These are phyloP conservation scores for Erodium texanum DNA, from an alignment of 441 rosid species.

Conservation along the genomic window DNA sequence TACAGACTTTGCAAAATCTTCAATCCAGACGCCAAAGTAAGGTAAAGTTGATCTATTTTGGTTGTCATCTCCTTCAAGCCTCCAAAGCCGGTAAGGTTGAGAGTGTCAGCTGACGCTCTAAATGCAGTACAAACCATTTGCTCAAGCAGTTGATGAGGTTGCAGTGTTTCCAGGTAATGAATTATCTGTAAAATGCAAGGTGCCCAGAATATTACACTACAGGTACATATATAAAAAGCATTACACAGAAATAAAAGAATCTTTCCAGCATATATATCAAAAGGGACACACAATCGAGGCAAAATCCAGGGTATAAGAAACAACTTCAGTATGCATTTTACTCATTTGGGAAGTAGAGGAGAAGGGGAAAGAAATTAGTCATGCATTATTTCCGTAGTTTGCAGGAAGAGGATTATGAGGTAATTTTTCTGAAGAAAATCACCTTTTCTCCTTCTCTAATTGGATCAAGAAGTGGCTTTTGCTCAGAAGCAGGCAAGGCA, in stretches of 20 bases:
- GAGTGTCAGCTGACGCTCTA: slow-evolving; percentile 90
- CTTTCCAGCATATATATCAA: too few relatives aligned
- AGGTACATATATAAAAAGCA: not conserved
- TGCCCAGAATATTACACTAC: slow-evolving; percentile 11
- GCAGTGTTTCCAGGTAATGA: slow-evolving; percentile 89
- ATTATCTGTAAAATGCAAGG: slow-evolving; percentile 45
- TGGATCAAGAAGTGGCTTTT: slow-evolving; percentile 84
- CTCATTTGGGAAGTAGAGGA: not conserved
- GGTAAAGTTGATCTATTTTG: slow-evolving; percentile 71
- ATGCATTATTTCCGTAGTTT: not conserved
- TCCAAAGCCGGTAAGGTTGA: slow-evolving; percentile 65
- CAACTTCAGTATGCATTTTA: too few relatives aligned
- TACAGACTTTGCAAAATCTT: slow-evolving; percentile 53
- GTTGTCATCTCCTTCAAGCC: slow-evolving; percentile 60
- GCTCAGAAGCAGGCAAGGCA: slow-evolving; percentile 71
- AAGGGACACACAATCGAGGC: too few relatives aligned
- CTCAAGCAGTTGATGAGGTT: slow-evolving; percentile 84
- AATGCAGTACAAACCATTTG: slow-evolving; percentile 97
- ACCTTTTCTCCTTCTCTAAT: slow-evolving; percentile 97
- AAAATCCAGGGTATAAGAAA: too few relatives aligned
- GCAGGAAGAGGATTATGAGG: not conserved
- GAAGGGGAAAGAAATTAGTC: not conserved
- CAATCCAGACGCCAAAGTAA: slow-evolving; percentile 47
- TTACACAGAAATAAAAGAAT: too few relatives aligned
- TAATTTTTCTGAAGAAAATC: slow-evolving; percentile 6